Base-by-base conservation (phyloP, 306 rosid genomes). In the Citrullus amarus region DNA sequence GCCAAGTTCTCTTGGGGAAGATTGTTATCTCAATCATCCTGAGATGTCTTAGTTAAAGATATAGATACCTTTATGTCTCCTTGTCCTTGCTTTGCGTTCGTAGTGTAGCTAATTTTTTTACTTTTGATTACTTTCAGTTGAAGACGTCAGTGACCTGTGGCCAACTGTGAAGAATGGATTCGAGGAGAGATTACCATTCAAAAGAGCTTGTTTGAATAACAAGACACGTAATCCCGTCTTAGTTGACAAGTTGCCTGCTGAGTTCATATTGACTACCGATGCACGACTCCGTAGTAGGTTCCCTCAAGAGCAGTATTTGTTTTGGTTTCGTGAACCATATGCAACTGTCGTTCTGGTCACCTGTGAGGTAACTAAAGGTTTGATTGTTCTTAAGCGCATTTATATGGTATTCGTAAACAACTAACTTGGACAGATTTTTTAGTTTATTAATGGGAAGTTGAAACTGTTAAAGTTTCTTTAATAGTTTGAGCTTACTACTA, bases 141-240 rank as follows among this genome's bases (percentile, higher is more conserved):
- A 96, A 87, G 99, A 92, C 59, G 98, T 96, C 85, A 91, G 99
- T 76, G 98, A 96, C 80, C 84, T 96, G 86, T 96, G 99, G 99
- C 99, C 99, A 32, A 90, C 84, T 71, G 84, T 96, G 39, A 92
- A 96, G 91, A 79, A 81, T 80, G 96, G 90, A 46, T 96, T 96
- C 76, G 97, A 91, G 88, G 88, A 78, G 57, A 88, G 91, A 48
- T 84, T 90, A 86, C 98, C 99, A 7, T 85, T 92, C 76, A 96
- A 91, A 79, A 85, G 91, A 81, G 98, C 90, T 48, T 77, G 76
- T 83, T 89, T 96, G 84, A 96, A 96, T 87, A 96, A 96, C 89
- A 96, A 96, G 95, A 90, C 99, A 10, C 89, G 97, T 36, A 92
- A 96, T 76, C 86, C 91, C 6, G 89, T 92, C 46, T 73, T 81